phyloP scores from a whole-genome alignment of 106 monocot genomes.

The Phalaenopsis aphrodite region DNA sequence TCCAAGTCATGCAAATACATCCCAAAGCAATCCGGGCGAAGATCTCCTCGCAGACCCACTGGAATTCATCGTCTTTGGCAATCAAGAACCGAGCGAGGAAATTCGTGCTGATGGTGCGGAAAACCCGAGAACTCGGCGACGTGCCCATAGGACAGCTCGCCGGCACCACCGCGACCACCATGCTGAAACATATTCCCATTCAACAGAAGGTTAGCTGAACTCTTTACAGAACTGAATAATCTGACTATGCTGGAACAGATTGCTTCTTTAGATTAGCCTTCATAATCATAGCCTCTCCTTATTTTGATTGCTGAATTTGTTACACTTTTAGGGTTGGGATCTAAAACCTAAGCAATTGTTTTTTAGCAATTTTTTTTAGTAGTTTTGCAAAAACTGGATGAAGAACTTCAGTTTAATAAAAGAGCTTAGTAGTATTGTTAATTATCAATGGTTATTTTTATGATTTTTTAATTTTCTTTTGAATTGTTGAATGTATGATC shows the following conservation, averaged over 20 bases:
- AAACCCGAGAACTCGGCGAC: neutral
- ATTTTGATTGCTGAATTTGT: neutral
- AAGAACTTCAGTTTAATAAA: no score
- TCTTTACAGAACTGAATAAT: neutral
- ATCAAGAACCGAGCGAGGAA: no score
- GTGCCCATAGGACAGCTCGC: neutral
- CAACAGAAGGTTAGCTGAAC: neutral
- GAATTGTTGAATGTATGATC: no score
- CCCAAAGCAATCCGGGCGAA: neutral
- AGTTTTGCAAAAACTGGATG: no score
- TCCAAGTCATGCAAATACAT: neutral
- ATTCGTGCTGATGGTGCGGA: neutral
- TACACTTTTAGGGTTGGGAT: neutral
- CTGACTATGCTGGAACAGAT: neutral
- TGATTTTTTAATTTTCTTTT: no score
- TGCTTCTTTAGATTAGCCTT: no score
- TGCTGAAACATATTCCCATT: neutral
- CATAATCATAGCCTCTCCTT: no score
- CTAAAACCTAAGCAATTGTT: no score
- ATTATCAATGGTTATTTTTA: no score
- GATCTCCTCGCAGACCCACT: constrained; percentile 1
- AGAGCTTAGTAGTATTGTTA: no score
- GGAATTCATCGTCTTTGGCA: neutral
- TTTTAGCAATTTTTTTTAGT: neutral
- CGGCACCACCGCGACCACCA: neutral